Evolutionary conservation across 805 yeast species (phyloP).

Genomic region (Saturnispora saitoi): DNA sequence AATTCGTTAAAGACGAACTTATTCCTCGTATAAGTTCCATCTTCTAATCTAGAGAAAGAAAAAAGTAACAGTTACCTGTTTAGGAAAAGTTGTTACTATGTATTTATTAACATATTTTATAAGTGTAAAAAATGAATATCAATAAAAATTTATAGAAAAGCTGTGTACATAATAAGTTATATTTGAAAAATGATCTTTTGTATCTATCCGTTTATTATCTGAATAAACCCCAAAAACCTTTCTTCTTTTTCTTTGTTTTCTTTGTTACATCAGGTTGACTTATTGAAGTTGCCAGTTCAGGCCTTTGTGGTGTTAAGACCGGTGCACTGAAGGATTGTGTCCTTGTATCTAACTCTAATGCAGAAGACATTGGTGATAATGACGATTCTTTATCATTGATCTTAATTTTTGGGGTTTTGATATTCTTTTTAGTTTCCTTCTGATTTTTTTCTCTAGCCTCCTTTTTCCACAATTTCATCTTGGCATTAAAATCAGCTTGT

Average conservation of each 20-base stretch:
- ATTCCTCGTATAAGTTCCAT: neutral
- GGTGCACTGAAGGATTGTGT: neutral
- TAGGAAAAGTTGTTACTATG: neutral
- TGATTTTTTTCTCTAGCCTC: conserved; percentile 8
- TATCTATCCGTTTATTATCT: neutral
- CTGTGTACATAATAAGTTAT: neutral
- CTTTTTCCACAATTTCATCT: conserved; percentile 9
- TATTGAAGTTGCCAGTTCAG: neutral
- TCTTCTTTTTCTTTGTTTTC: conserved; percentile 12
- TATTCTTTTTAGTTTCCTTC: neutral
- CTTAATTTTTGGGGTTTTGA: conserved; percentile 13
- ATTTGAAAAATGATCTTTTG: neutral
- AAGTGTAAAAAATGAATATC: neutral
- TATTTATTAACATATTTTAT: too few species aligned
- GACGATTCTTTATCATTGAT: conserved; percentile 9
- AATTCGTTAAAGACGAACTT: conserved; percentile 5
- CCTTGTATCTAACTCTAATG: neutral
- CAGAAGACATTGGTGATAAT: neutral
- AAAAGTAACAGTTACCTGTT: neutral
- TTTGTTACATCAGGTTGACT: neutral
- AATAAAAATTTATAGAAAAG: neutral
- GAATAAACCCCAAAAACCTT: conserved; percentile 8
- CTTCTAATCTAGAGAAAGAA: neutral
- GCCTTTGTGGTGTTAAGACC: neutral
- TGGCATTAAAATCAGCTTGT: conserved; percentile 10